A percentile compares a stretch with the other conserved stretches of the same genome.
Conservation (phyloP, 1,139 yeast species). For the Taphrina flavorubra region DNA sequence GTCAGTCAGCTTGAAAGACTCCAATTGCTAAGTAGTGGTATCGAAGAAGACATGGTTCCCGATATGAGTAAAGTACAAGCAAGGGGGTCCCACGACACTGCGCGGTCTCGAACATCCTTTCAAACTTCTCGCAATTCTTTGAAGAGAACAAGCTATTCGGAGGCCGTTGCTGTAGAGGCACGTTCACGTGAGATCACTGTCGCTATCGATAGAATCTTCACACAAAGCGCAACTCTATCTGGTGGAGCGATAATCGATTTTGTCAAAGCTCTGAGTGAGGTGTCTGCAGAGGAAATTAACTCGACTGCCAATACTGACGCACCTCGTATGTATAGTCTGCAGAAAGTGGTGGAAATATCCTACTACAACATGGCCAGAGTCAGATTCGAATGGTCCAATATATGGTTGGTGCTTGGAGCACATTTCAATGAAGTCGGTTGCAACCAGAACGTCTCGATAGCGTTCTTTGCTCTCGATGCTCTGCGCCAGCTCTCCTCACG, state of each 20-base stretch:
- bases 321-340: conserved; percentile 90
- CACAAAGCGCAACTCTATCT: conserved; percentile 76
- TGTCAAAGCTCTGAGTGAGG: conserved; percentile 83
- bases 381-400: conserved; percentile 93
- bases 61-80: conserved; percentile 66
- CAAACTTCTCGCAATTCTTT: conserved; percentile 22
- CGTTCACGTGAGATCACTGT: conserved; percentile 80
- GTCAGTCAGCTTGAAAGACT: conserved; percentile 90
- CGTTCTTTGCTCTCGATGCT: conserved; percentile 90
- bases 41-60: conserved; percentile 82
- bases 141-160: conserved; percentile 51
- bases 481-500: conserved; percentile 90
- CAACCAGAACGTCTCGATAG: conserved; percentile 74
- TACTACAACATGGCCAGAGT: conserved; percentile 97
- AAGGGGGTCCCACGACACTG: conserved; percentile 29
- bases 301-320: conserved; percentile 80
- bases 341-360: conserved; percentile 95
- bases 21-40: conserved; percentile 86
- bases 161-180: conserved; percentile 65
- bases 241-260: conserved; percentile 87
- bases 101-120: conserved; percentile 29
- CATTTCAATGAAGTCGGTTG: conserved; percentile 86
- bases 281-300: conserved; percentile 88
- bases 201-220: conserved; percentile 83
- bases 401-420: conserved; percentile 93